A percentile compares a stretch with the other conserved stretches of the same genome.
Evolutionary conservation across 441 rosid genomes (phyloP).

Genomic region (Corymbia citriodora): DNA sequence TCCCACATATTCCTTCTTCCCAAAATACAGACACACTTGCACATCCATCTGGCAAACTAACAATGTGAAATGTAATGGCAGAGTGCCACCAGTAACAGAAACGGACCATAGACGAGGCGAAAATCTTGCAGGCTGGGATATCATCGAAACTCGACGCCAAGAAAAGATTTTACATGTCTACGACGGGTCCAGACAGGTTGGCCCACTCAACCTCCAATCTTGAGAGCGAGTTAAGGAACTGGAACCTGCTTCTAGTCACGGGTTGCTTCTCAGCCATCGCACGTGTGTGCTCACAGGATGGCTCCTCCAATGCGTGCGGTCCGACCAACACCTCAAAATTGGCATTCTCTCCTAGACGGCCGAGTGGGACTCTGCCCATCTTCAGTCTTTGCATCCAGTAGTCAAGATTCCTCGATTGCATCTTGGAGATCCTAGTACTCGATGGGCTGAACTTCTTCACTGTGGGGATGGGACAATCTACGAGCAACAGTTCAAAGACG

Average conservation of each 20-base stretch:
- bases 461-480: background rate
- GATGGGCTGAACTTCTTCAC: background rate
- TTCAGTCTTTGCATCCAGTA: background rate
- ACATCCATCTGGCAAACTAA: background rate
- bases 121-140: too few relatives aligned
- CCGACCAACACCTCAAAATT: background rate
- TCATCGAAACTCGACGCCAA: too few relatives aligned
- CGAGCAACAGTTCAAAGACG: background rate
- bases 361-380: background rate
- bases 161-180: too few relatives aligned
- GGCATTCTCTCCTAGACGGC: background rate
- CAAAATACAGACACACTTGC: background rate
- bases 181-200: too few relatives aligned
- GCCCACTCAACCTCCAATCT: too few relatives aligned
- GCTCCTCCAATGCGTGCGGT: background rate
- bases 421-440: background rate
- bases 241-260: background rate
- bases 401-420: background rate
- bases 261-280: background rate
- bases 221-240: too few relatives aligned
- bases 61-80: too few relatives aligned
- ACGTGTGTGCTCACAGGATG: background rate
- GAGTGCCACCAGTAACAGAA: too few relatives aligned
- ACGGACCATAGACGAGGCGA: too few relatives aligned
- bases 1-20: background rate